These are phyloP conservation scores for Bruguiera sexangula DNA, from an alignment of 345 rosid species.

Conservation along the genomic window DNA sequence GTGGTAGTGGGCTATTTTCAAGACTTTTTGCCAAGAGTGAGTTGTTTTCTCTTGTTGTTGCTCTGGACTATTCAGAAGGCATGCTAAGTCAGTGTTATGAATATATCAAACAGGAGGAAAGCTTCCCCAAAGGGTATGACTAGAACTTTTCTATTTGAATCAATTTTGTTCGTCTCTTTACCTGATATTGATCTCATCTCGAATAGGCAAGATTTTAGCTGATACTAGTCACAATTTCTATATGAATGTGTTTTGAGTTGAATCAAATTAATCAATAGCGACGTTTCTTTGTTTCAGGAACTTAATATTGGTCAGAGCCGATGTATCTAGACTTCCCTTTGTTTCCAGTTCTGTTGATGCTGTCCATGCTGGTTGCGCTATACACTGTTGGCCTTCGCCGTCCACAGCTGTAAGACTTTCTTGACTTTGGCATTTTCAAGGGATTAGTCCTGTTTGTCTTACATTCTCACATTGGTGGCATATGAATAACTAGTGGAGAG, in stretches of 20 bases:
- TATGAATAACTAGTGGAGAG: background rate
- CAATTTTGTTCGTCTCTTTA: background rate
- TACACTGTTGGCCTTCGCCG: slow-evolving; percentile 96
- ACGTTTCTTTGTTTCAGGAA: slow-evolving; percentile 43
- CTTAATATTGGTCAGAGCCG: slow-evolving; percentile 73
- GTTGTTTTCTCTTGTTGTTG: slow-evolving; percentile 65
- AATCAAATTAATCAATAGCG: background rate
- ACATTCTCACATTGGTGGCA: background rate
- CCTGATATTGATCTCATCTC: background rate
- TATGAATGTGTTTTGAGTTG: background rate
- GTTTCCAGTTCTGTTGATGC: slow-evolving; percentile 69
- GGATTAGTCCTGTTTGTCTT: background rate
- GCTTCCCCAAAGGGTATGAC: slow-evolving; percentile 68
- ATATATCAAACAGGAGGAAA: slow-evolving; percentile 51
- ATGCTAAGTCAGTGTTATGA: slow-evolving; percentile 81
- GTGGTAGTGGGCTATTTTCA: slow-evolving; percentile 85
- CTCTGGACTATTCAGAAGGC: slow-evolving; percentile 86
- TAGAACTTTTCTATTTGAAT: background rate
- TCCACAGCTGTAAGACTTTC: slow-evolving; percentile 58
- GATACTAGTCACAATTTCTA: background rate
- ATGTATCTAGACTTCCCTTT: slow-evolving; percentile 83
- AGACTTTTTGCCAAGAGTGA: slow-evolving; percentile 70
- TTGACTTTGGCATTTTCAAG: background rate
- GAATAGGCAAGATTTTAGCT: background rate
- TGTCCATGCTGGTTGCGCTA: slow-evolving; percentile 88